Percentiles rank a stretch among this genome's conserved stretches.
phyloP scores from a whole-genome alignment of 352 stramenopile genomes.

The Albugo laibachii region DNA sequence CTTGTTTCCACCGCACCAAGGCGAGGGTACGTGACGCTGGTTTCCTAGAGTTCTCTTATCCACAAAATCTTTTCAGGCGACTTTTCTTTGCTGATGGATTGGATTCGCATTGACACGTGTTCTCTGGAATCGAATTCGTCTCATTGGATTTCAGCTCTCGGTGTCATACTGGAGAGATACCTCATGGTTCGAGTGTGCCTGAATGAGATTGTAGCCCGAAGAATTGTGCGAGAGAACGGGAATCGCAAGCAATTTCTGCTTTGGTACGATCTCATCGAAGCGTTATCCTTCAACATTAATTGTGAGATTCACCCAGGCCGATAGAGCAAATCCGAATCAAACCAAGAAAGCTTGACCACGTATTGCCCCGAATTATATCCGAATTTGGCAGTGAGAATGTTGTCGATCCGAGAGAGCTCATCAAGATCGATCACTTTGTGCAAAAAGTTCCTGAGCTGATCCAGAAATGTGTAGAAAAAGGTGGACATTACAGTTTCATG shows the following conservation, averaged over 20 bases:
- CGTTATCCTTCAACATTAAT: neutral
- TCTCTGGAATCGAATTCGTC: neutral
- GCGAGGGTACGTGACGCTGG: neutral
- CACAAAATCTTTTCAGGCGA: neutral
- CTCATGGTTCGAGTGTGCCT: constrained; percentile 6
- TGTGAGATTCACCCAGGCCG: neutral
- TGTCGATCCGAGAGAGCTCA: neutral
- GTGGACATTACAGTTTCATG: neutral
- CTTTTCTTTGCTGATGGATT: neutral
- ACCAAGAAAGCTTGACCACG: neutral
- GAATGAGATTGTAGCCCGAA: neutral
- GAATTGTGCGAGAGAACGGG: constrained; percentile 1
- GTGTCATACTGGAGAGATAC: constrained; percentile 6
- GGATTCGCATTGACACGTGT: neutral
- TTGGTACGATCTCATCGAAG: neutral
- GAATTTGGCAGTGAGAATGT: neutral
- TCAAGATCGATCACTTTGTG: neutral
- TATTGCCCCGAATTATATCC: neutral
- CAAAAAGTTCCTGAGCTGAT: neutral
- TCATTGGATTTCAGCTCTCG: constrained; percentile 2
- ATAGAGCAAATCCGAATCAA: neutral
- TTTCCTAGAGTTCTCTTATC: too few relatives aligned
- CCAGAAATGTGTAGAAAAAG: constrained; percentile 1
- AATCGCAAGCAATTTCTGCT: neutral
- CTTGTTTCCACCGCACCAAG: neutral